Evolutionary conservation across 805 yeast genomes (phyloP), one percentile per base, ranked within the genome.

Genomic region (Saturnispora saitoi): DNA sequence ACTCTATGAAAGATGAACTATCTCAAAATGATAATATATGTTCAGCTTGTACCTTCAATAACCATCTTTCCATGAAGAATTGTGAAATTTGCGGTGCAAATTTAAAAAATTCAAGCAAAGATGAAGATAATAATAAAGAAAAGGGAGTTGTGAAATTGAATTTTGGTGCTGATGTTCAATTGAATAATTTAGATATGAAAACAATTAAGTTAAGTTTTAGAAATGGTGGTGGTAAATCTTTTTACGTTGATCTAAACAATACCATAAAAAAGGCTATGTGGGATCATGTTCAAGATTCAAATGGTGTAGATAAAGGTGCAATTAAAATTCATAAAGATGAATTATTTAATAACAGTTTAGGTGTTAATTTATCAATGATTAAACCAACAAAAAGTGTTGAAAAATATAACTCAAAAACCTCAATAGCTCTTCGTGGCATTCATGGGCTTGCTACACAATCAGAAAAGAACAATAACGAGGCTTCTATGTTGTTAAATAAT

Each of bases 81-180:
- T 91, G 99, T 64, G 99, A 91, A 63, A 75, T 93, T 60, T 91
- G 98, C 67, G 96, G 96, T 0, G 70, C 82, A 0, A 69, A 70
- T 19, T 61, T 82, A 24, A 49, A 56, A 53, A 7, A 55, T 12
- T 61, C 61, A 6, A 48, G 58, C 6, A 49, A 38, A 5, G 26
- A 12, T 20, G 20, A 20, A n/a, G n/a, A 20, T 8, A 8, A 12
- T 2, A 24, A 28, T 12, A 15, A 22, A 5, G 20, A 32, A 8
- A 32, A 32, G 6, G 14, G 42, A 11, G 20, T 12, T 12, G 37
- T 15, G 5, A 34, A 15, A 4, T 15, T 52, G 2, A 40, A 40
- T 12, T 10, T 53, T 11, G 47, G 28, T 11, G 26, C 28, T 47
- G 17, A 15, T 37, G 42, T 52, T 12, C 32, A 20, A 11, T 31